Evolutionary conservation across 176 grass and related monocot species (phyloP).

Genomic region (Musa itinerans): DNA sequence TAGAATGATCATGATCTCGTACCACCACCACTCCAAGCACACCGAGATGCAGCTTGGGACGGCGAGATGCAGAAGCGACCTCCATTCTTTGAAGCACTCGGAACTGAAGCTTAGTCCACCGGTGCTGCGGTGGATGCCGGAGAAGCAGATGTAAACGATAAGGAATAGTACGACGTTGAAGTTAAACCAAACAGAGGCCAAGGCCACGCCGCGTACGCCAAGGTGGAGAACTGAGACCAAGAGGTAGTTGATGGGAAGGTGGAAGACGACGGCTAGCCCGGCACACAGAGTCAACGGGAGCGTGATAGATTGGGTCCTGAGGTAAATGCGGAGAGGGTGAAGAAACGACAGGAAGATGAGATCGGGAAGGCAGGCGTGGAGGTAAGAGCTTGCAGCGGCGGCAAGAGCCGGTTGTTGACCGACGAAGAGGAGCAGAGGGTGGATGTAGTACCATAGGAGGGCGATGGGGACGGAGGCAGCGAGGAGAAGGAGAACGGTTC

Average conservation of each 20-base stretch:
- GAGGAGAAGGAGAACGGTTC: conserved; percentile 66
- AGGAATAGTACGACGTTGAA: conserved; percentile 72
- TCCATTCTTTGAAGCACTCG: conserved; percentile 53
- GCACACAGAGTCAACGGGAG: conserved; percentile 59
- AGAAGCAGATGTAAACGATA: conserved; percentile 53
- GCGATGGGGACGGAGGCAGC: conserved; percentile 45
- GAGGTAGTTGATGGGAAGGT: conserved; percentile 70
- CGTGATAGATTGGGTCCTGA: conserved; percentile 72
- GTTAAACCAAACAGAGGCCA: conserved; percentile 64
- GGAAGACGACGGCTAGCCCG: conserved; percentile 38
- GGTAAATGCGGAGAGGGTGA: conserved; percentile 86
- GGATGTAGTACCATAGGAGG: conserved; percentile 60
- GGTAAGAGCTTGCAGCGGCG: conserved; percentile 54
- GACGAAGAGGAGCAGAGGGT: conserved; percentile 54
- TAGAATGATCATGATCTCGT: conserved; percentile 95
- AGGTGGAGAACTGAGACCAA: conserved; percentile 44
- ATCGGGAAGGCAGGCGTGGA: conserved; percentile 62
- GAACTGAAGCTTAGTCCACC: conserved; percentile 41
- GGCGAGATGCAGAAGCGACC: conserved; percentile 38
- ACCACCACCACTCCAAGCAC: conserved; percentile 99
- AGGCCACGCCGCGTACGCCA: conserved; percentile 56
- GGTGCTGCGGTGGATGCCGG: conserved; percentile 45
- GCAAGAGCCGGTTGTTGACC: conserved; percentile 57
- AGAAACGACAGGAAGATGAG: conserved; percentile 80
- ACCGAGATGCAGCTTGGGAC: conserved; percentile 63